Percentiles rank a stretch among this genome's conserved stretches.
phyloP scores from a whole-genome alignment of 2,329 filamentous ascomycete genomes.

The Arthrobotrys conoides region DNA sequence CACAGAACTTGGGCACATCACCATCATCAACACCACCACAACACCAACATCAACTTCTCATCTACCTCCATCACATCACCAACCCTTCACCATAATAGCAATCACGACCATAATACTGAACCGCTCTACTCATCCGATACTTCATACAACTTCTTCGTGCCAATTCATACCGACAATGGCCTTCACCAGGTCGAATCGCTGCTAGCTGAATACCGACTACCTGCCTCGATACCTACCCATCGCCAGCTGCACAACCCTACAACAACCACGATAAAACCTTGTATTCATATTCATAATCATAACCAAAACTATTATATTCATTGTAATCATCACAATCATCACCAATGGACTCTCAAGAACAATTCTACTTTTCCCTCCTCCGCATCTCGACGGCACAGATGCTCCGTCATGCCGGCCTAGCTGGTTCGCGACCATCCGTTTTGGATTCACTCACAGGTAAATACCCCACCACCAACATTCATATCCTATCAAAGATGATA shows the following conservation, averaged over 20 bases:
- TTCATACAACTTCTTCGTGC: not conserved
- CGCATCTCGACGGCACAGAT: slow-evolving; percentile 63
- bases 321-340: not conserved
- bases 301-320: too few relatives aligned
- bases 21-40: not conserved
- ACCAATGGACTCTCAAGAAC: slow-evolving; percentile 63
- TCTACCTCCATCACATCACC: not conserved
- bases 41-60: not conserved
- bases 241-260: not conserved
- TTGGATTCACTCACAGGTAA: slow-evolving; percentile 63
- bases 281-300: not conserved
- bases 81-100: not conserved
- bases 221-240: not conserved
- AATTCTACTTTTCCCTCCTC: slow-evolving; percentile 64
- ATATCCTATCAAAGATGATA: not conserved
- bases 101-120: not conserved
- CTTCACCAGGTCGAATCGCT: not conserved
- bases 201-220: not conserved
- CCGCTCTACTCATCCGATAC: not conserved
- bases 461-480: not conserved
- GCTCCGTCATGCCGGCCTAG: slow-evolving; percentile 64
- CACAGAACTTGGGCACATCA: too few relatives aligned
- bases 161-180: slow-evolving; percentile 28
- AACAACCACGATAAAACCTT: not conserved
- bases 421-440: slow-evolving; percentile 63